Conservation (phyloP, 768 basidiomycete genomes). For the Mycena belliarum region DNA sequence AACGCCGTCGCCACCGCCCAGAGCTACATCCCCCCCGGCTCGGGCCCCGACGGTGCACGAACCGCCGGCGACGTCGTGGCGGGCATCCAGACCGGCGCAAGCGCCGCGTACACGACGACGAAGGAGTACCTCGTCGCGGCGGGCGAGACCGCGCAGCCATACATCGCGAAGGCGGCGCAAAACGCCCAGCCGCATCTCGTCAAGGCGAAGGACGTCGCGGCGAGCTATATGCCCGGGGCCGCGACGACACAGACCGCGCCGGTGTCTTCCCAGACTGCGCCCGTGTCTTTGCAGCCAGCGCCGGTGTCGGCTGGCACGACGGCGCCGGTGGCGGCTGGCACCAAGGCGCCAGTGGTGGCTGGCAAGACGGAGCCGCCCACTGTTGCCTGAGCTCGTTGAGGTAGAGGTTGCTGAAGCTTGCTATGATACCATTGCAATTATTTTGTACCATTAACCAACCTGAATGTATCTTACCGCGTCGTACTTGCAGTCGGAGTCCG, state of each 20-base stretch:
- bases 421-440: constrained; percentile 5
- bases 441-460: constrained; percentile 3
- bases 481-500: neutral
- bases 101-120: constrained; percentile 30
- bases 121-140: constrained; percentile 29
- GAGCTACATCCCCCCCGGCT: constrained; percentile 23
- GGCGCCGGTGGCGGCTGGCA: no score
- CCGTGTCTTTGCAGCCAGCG: no score
- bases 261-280: neutral
- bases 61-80: constrained; percentile 28
- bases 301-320: no score
- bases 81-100: constrained; percentile 35
- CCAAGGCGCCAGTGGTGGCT: no score
- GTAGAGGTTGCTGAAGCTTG: constrained; percentile 1
- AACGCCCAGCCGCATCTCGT: constrained; percentile 43
- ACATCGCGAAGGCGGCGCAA: constrained; percentile 25
- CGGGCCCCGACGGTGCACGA: constrained; percentile 12
- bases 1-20: constrained; percentile 46
- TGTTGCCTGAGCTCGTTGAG: neutral
- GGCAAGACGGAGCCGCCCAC: no score
- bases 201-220: constrained; percentile 37
- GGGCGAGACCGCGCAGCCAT: constrained; percentile 35
- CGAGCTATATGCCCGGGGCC: constrained; percentile 33
- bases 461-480: neutral
- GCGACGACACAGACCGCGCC: constrained; percentile 25